phyloP scores from a whole-genome alignment of 331 rosid species.

The Malus hybrid region DNA sequence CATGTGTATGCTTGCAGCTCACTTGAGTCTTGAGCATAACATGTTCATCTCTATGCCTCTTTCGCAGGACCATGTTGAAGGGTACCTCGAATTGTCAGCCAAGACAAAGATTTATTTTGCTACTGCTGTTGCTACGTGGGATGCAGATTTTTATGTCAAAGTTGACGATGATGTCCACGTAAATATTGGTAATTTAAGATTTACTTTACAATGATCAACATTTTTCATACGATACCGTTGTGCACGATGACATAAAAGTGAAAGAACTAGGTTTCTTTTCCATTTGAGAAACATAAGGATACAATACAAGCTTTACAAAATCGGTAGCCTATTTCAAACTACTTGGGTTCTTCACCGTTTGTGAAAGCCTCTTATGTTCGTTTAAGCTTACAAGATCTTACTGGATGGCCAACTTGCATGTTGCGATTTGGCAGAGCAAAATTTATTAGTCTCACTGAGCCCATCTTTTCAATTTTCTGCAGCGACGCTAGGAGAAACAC shows the following conservation, averaged over 20 bases:
- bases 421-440: not conserved
- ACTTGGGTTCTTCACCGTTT: not conserved
- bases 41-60: constrained; percentile 2
- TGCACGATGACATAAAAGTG: not conserved
- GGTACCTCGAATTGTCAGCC: constrained; percentile 92
- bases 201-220: not conserved
- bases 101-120: constrained; percentile 86
- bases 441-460: not conserved
- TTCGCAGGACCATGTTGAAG: constrained; percentile 89
- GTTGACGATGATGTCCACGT: constrained; percentile 98
- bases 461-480: constrained; percentile 25
- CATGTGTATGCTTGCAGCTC: not conserved
- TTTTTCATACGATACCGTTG: not conserved
- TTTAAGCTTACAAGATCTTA: not conserved
- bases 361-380: not conserved
- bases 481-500: constrained; percentile 94
- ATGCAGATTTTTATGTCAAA: constrained; percentile 95
- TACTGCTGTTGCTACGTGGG: constrained; percentile 80
- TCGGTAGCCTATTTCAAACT: not conserved
- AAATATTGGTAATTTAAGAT: constrained; percentile 61
- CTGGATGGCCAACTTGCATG: not conserved
- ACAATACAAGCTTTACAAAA: not conserved
- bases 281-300: not conserved
- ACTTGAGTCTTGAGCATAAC: not conserved
- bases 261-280: not conserved